Base-by-base conservation (phyloP, 345 rosid genomes). In the Bruguiera gymnorhiza region DNA sequence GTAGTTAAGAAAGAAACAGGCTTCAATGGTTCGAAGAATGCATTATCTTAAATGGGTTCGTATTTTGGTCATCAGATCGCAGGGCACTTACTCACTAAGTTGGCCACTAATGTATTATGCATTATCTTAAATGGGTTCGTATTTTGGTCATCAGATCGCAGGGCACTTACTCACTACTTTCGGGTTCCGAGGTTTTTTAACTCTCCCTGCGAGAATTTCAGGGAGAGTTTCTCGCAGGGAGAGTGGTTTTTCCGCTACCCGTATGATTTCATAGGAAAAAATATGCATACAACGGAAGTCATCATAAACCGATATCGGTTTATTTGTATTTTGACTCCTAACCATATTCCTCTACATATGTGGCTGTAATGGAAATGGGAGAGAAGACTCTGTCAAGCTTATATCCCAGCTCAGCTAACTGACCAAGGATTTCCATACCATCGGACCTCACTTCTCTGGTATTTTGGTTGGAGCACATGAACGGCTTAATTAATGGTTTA, bases 181-280 rank as follows among this genome's bases (percentile, higher is more conserved):
- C 8, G 61, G 58, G 74, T 65, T 70, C 31, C 31, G 46, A 9
- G 31, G 67, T 21, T 5, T 69, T 74, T 63, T 46, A 19, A 20
- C 57, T 55, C 74, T 74, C 30, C 81, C 77, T 62, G 77, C 72
- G 5, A 72, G 39, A 53, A 81, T 60, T 72, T 78, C 56, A 23
- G 72, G 81, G 23, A 80, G 78, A 36, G 71, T 43, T n/a, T n/a
- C n/a, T n/a, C n/a, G n/a, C 56, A 23, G 72, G 81, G 23, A 80
- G 78, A 36, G 71, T 43, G 71, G 76, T 81, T 62, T 77, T 77
- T 57, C 79, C 79, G n/a, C 81, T 78, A 3, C 79, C 79, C 75
- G 81, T 60, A 74, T 51, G 61, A 65, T 51, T 56, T 70, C 27
- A 21, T 54, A 5, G 20, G 9, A 37, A 23, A 30, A 65, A 37